Conservation (phyloP, 2,329 filamentous ascomycete genomes). For the Colletotrichum incanum region DNA sequence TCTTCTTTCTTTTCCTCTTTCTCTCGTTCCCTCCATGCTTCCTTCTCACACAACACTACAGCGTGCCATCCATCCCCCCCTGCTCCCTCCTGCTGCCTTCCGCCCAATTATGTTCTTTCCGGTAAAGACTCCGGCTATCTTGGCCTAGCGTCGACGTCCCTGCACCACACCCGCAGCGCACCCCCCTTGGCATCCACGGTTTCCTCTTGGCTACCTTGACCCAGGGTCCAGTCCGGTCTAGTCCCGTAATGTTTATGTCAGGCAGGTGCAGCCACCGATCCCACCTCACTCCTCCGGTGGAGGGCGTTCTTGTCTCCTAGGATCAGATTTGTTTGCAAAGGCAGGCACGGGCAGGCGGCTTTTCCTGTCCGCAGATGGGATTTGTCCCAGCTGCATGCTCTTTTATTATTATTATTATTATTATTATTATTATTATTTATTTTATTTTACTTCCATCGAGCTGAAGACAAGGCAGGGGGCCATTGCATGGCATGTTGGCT, state of each 20-base stretch:
- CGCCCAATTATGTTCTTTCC: slow-evolving; percentile 19
- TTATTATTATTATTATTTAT: too few relatives aligned
- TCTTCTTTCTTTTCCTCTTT: neutral
- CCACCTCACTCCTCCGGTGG: neutral
- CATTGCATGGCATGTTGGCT: neutral
- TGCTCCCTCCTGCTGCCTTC: neutral
- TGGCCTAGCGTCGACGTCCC: slow-evolving; percentile 8
- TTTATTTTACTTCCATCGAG: neutral
- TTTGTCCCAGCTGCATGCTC: neutral
- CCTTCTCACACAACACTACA: neutral
- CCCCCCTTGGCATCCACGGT: slow-evolving; percentile 12
- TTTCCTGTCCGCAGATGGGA: neutral
- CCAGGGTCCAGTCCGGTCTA: slow-evolving; percentile 5
- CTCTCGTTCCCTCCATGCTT: neutral
- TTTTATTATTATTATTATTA: too few relatives aligned
- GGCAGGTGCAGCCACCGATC: neutral
- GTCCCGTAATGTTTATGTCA: neutral
- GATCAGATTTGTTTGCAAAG: neutral
- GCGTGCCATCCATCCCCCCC: too few relatives aligned
- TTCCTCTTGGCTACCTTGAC: slow-evolving; percentile 7
- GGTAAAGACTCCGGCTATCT: slow-evolving; percentile 20
- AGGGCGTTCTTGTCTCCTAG: neutral
- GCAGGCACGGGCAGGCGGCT: neutral
- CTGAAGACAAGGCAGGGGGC: neutral
- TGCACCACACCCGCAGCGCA: slow-evolving; percentile 19